Base-by-base conservation (phyloP, 208 protist genomes). In the Trypanosomatidae sp. region DNA sequence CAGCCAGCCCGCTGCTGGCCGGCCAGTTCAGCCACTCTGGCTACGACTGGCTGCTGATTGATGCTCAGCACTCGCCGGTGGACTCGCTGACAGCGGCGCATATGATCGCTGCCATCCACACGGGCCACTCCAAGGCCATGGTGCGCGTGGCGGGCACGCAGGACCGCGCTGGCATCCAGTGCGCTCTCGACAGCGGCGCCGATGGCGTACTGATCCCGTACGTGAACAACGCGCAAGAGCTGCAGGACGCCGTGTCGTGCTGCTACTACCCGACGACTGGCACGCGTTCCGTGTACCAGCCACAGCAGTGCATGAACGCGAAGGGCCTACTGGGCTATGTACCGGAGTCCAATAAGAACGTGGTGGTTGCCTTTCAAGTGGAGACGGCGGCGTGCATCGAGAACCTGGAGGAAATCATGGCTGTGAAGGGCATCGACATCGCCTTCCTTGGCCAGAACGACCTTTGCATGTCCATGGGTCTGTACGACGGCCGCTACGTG, bases 41-140 rank as follows among this genome's bases (percentile, higher is more conserved):
- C 78, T 91, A 93, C 71, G 89, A 91, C 86, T 93, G 89, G 89
- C 84, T 93, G 69, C 76, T 93, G 62, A 90, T 93, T 59, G 89
- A 93, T 65, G 77, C 82, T 13, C 89, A 93, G 79, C 89, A 93
- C 81, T 88, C 86, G 68, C 89, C 89, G 33, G 82, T 86, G 49
- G 75, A 91, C 82, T 74, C 80, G 43, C 5, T 86, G 70, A 88
- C 86, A 52, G 55, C 91, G 68, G 79, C 84, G 53, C 69, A 88
- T 67, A 90, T 91, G 89, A 81, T 91, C 66, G 78, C 84, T 41
- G 80, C 84, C 5, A 90, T 93, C 74, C 86, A 84, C 79, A 90
- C 77, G 52, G 89, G 89, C 65, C 75, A 81, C 13, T 72, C 89
- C 68, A 79, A 79, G 68, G 74, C 82, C 25, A 93, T 93, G 89